Conservation (phyloP, 441 rosid species). For the Populus hybrid region DNA sequence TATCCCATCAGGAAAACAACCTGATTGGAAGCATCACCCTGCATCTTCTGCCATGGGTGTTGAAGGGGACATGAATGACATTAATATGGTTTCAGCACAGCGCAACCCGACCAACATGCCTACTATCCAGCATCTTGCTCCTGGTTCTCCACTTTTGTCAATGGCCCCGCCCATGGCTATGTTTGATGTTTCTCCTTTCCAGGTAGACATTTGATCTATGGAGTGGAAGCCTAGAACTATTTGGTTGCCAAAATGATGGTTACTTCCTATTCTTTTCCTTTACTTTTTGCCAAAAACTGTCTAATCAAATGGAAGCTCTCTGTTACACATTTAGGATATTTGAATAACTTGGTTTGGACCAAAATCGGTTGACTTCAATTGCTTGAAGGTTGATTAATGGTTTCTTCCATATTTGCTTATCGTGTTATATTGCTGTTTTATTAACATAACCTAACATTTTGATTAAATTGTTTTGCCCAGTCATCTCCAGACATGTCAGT, state of each 20-base stretch:
- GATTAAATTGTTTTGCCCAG: slow-evolving; percentile 38
- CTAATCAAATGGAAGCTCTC: not conserved
- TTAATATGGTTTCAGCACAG: slow-evolving; percentile 57
- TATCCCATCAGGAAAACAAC: slow-evolving; percentile 92
- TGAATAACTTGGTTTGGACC: no score
- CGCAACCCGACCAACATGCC: slow-evolving; percentile 55
- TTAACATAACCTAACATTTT: not conserved
- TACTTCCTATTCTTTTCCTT: not conserved
- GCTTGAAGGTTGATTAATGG: not conserved
- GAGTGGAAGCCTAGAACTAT: slow-evolving; percentile 3
- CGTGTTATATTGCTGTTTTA: not conserved
- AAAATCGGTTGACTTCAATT: not conserved
- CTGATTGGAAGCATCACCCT: slow-evolving; percentile 95
- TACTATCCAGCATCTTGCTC: slow-evolving; percentile 72
- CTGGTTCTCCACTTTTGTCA: slow-evolving; percentile 70
- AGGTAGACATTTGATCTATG: slow-evolving; percentile 41
- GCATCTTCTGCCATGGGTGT: slow-evolving; percentile 50
- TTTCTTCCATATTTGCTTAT: not conserved
- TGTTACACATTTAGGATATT: not conserved
- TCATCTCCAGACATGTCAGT: slow-evolving; percentile 67
- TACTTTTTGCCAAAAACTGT: not conserved
- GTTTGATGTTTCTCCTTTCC: slow-evolving; percentile 96
- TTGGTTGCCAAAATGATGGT: slow-evolving; percentile 2
- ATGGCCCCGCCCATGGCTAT: slow-evolving; percentile 77
- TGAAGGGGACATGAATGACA: slow-evolving; percentile 63